phyloP scores from a whole-genome alignment of 192 early-diverging fungal genomes.

The Backusella westeae region DNA sequence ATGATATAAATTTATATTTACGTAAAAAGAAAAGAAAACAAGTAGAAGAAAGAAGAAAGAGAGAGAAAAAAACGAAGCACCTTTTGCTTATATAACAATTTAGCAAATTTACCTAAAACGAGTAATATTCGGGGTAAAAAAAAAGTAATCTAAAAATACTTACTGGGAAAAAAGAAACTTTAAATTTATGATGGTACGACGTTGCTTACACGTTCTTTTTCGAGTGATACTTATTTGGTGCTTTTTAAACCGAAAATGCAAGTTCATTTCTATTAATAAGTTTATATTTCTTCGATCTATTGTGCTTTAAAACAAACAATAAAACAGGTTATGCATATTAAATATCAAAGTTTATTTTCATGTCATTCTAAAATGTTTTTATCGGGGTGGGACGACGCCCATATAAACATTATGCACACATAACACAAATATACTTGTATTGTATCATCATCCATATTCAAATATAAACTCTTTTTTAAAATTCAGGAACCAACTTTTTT shows the following conservation, averaged over 20 bases:
- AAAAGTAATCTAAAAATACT: not conserved
- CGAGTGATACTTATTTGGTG: not conserved
- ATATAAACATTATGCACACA: too few relatives aligned
- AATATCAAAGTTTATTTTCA: not conserved
- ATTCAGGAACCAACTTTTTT: not conserved
- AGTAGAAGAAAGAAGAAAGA: not conserved
- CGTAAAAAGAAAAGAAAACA: not conserved
- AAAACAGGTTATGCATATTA: too few relatives aligned
- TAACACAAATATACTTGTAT: too few relatives aligned
- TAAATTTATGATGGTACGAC: not conserved
- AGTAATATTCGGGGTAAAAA: not conserved
- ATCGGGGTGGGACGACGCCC: too few relatives aligned
- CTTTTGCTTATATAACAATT: not conserved
- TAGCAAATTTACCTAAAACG: conserved; percentile 1
- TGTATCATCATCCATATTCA: too few relatives aligned
- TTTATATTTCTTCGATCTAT: not conserved
- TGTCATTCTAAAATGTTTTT: not conserved
- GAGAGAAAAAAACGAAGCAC: not conserved
- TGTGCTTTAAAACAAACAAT: too few relatives aligned
- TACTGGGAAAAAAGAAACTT: not conserved
- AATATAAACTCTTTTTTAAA: not conserved
- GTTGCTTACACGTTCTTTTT: not conserved
- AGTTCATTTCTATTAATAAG: not conserved
- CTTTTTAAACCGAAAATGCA: not conserved
- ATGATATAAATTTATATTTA: not conserved